Percentiles rank a stretch among this genome's conserved stretches.
Conservation (phyloP, 1,284 basidiomycete species). For the Ceratobasidium sp. region DNA sequence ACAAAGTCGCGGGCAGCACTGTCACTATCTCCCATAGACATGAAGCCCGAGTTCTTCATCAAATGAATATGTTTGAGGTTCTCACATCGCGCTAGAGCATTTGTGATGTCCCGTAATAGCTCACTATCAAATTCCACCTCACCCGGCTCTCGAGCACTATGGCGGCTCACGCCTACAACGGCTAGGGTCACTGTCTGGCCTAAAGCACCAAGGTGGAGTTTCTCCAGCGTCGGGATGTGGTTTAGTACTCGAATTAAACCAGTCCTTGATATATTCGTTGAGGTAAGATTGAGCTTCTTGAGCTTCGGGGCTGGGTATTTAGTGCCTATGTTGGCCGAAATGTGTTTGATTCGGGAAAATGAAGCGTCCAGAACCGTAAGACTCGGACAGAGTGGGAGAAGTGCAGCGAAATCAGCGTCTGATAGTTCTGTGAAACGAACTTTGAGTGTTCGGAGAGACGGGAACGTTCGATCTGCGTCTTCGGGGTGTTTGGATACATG, state of each 20-base stretch:
- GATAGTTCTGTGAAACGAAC: slow-evolving; percentile 64
- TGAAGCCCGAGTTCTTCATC: slow-evolving; percentile 74
- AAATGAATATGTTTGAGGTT: slow-evolving; percentile 69
- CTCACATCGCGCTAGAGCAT: slow-evolving; percentile 59
- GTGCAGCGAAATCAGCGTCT: slow-evolving; percentile 63
- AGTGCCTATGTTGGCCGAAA: slow-evolving; percentile 48
- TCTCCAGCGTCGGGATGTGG: slow-evolving; percentile 62
- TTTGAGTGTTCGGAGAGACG: slow-evolving; percentile 66
- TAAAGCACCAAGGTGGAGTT: slow-evolving; percentile 72
- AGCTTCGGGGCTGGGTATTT: slow-evolving; percentile 55
- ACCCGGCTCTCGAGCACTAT: no score
- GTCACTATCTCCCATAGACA: slow-evolving; percentile 57
- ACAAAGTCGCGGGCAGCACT: slow-evolving; percentile 66
- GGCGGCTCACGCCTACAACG: slow-evolving; percentile 63
- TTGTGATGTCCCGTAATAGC: slow-evolving; percentile 64
- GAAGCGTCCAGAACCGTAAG: slow-evolving; percentile 72
- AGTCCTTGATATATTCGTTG: slow-evolving; percentile 63
- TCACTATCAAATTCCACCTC: slow-evolving; percentile 69
- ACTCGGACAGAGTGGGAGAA: slow-evolving; percentile 66
- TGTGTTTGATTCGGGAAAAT: slow-evolving; percentile 69
- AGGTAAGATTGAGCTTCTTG: slow-evolving; percentile 74
- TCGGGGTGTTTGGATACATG: slow-evolving; percentile 6
- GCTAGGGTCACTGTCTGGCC: slow-evolving; percentile 64
- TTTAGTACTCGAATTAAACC: slow-evolving; percentile 64
- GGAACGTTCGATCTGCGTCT: slow-evolving; percentile 3